These are phyloP conservation scores for Erodium texanum DNA, from an alignment of 441 rosid genomes.

Conservation along the genomic window DNA sequence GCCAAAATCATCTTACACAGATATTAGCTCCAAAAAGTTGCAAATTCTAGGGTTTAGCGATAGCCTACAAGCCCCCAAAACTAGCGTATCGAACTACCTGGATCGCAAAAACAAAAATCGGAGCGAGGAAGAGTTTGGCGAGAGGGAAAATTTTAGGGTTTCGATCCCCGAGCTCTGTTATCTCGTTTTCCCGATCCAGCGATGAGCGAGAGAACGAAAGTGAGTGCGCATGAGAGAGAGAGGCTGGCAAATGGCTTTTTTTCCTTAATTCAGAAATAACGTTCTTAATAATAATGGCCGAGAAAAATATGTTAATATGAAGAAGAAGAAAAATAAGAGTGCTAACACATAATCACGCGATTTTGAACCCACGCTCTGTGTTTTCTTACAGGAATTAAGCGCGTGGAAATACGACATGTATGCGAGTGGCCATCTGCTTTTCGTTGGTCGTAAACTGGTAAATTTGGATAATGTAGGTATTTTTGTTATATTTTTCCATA, in stretches of 20 bases:
- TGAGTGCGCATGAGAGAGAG: constrained; percentile 3
- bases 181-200: constrained; percentile 19
- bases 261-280: background rate
- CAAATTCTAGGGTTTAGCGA: constrained; percentile 31
- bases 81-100: constrained; percentile 27
- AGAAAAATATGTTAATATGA: background rate
- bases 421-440: background rate
- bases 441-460: background rate
- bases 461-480: background rate
- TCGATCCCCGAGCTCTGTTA: constrained; percentile 21
- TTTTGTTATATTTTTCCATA: too few relatives aligned
- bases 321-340: too few relatives aligned
- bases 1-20: constrained; percentile 14
- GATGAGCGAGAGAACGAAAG: constrained; percentile 14
- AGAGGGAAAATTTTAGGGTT: constrained; percentile 21
- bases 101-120: constrained; percentile 16
- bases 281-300: constrained; percentile 2
- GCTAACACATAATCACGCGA: background rate
- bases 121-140: background rate
- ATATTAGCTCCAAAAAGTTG: constrained; percentile 18
- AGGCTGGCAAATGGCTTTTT: constrained; percentile 3
- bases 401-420: background rate
- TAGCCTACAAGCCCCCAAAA: constrained; percentile 20
- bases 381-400: background rate
- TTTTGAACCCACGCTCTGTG: background rate